Base-by-base conservation (phyloP, 768 basidiomycete species). In the Flagelloscypha sp. region DNA sequence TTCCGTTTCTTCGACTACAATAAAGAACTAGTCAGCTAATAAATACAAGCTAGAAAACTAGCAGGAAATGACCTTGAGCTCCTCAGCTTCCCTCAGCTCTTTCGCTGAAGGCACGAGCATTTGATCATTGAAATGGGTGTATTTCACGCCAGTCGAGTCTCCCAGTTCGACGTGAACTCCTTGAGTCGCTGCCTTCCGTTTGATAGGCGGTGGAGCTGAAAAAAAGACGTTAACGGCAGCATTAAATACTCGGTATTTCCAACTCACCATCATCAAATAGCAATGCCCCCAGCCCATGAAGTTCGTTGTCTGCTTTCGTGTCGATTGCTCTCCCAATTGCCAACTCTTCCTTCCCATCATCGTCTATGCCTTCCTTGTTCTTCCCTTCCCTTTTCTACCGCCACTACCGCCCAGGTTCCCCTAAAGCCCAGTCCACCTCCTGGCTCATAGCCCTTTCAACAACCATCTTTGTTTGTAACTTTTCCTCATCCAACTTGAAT, bases 351-450 rank as follows among this genome's bases (percentile, higher is more conserved):
- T 52, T 57, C 49, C 55, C 63, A 2, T 35, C 46, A 30, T 53
- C 55, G 13, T 22, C 24, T n/a, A 21, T 53, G 37, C 43, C 55
- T 57, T 20, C 37, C 38, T 61, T 65, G 10, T 52, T 46, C 32
- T 57, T 59, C 18, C 58, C n/a, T n/a, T n/a, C n/a, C n/a, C n/a
- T n/a, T n/a, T n/a, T n/a, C n/a, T n/a, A n/a, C n/a, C n/a, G n/a
- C n/a, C n/a, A n/a, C n/a, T 55, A 5, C 61, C 62, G n/a, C 65
- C 69, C 56, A 83, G 68, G 46, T 85, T 75, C 4, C 73, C 70
- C n/a, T 25, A 88, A 57, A 0, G 83, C 84, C 84, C 87, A 92
- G 47, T 88, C 83, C 16, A 88, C 59, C 43, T 90, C 76, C 6
- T 71, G 66, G 4, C 88, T 48, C 30, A 74, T 74, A 5, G 87